These are phyloP conservation scores for Argentina anserina DNA, from an alignment of 306 rosid species.

Conservation along the genomic window DNA sequence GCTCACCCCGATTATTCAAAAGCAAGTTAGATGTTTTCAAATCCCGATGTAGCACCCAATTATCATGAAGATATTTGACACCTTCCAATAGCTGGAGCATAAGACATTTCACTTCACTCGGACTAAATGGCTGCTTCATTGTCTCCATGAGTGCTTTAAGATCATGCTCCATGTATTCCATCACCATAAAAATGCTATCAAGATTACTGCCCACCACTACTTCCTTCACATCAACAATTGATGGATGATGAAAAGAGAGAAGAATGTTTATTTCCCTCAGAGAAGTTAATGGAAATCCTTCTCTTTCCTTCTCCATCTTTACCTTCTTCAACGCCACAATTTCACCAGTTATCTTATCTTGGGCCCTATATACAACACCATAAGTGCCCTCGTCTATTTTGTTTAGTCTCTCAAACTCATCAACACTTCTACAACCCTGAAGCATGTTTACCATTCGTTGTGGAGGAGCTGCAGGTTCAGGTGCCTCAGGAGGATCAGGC, in stretches of 20 bases:
- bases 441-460: constrained; percentile 89
- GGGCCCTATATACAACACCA: constrained; percentile 97
- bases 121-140: constrained; percentile 95
- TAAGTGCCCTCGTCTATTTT: constrained; percentile 98
- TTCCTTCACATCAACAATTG: constrained; percentile 96
- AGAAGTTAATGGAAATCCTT: constrained; percentile 97
- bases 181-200: constrained; percentile 98
- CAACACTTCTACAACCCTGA: constrained; percentile 98
- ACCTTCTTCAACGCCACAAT: constrained; percentile 97
- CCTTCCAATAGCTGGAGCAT: constrained; percentile 96
- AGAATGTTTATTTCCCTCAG: constrained; percentile 98
- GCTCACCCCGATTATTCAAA: constrained; percentile 90
- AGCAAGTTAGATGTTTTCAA: constrained; percentile 91
- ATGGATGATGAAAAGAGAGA: constrained; percentile 94
- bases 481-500: constrained; percentile 40
- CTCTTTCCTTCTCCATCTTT: constrained; percentile 98
- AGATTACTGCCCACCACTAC: constrained; percentile 98
- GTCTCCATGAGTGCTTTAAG: constrained; percentile 96
- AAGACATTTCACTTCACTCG: constrained; percentile 98
- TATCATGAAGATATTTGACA: constrained; percentile 95
- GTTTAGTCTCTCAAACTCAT: constrained; percentile 96
- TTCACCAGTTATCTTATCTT: constrained; percentile 85
- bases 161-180: constrained; percentile 99
- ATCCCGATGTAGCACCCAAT: constrained; percentile 99
- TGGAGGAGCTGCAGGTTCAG: constrained; percentile 57